Percentiles rank a stretch among this genome's conserved stretches.
phyloP scores from a whole-genome alignment of 768 basidiomycete species.

The Phaeotremella fagi region DNA sequence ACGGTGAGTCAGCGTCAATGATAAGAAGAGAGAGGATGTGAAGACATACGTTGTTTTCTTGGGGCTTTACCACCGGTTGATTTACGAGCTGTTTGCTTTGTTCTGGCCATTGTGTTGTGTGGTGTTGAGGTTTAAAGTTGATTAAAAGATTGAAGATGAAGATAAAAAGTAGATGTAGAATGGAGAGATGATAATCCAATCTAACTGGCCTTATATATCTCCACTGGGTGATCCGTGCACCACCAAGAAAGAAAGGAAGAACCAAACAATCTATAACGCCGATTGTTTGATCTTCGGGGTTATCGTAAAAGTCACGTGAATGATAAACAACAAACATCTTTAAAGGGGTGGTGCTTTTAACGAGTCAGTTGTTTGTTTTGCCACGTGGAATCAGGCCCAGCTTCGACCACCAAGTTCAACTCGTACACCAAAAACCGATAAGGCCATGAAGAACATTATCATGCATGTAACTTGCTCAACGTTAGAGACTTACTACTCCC shows the following conservation, averaged over 20 bases:
- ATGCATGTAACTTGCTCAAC: too few relatives aligned
- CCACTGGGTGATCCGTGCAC: background rate
- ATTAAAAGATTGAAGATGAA: slow-evolving; percentile 13
- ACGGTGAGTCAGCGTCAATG: background rate
- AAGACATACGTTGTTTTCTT: slow-evolving; percentile 42
- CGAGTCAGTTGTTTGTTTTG: too few relatives aligned
- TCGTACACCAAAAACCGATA: too few relatives aligned
- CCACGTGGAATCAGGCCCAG: too few relatives aligned
- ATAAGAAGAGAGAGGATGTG: slow-evolving; percentile 1
- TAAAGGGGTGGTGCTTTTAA: too few relatives aligned
- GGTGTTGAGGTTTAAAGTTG: background rate
- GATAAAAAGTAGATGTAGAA: slow-evolving; percentile 10
- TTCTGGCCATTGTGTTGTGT: slow-evolving; percentile 48
- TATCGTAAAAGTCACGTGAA: background rate
- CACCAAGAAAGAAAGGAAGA: background rate
- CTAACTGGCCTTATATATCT: slow-evolving; percentile 22
- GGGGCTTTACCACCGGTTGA: slow-evolving; percentile 67
- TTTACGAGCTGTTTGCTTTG: slow-evolving; percentile 76
- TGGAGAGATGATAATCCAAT: too few relatives aligned
- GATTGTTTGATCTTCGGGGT: background rate
- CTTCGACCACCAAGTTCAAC: too few relatives aligned
- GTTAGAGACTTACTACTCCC: too few relatives aligned
- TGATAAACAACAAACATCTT: background rate
- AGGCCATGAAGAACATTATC: too few relatives aligned
- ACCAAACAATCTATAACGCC: background rate